Evolutionary conservation across 164 flowering plant genomes (phyloP), one percentile per base, ranked within the genome.

Genomic region (Tinospora cordifolia): DNA sequence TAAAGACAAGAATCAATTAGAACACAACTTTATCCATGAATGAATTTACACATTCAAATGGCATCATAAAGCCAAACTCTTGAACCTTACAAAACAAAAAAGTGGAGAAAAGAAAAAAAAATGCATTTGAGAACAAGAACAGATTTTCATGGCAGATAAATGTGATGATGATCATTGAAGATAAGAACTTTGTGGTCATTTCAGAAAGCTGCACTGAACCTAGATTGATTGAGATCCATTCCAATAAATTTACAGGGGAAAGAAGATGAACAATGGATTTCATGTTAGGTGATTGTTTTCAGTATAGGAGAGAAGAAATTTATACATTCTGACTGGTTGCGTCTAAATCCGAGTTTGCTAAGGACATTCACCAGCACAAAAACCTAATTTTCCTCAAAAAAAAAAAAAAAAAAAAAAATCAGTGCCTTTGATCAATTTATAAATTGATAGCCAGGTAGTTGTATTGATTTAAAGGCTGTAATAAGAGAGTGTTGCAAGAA

Each of bases 1-100:
- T 9, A 21, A 75, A 44, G 63, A 51, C 22, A 13, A 72, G 26
- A 65, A 54, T 39, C 21, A 34, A 69, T 44, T 26, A 34, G 21
- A 65, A 67, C 47, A 21, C 26, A 30, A 22, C 13, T 41, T 26
- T 38, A 74, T 38, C 57, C 54, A 69, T 64, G 39, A 26, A 38
- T 39, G 14, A 58, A 58, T 57, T 57, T 8, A n/a, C 46, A 36
- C 58, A 57, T 38, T 9, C 47, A 26, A n/a, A 51, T 13, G 58
- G 19, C 19, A 51, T 19, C 14, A 14, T 51, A 19, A 51, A 51
- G 44, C 71, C 6, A 58, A 21, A 25, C 65, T 7, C 65, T 46
- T 46, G 41, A 62, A 5, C 19, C 25, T 69, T 46, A 11, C 2
- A 44, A 66, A 15, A 51, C 49, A 21, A 9, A 47, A 46, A 21